Percentiles rank a stretch among this genome's conserved stretches.
These are phyloP conservation scores for Mycothermus thermophilus DNA, from an alignment of 495 filamentous ascomycete species.

Conservation along the genomic window DNA sequence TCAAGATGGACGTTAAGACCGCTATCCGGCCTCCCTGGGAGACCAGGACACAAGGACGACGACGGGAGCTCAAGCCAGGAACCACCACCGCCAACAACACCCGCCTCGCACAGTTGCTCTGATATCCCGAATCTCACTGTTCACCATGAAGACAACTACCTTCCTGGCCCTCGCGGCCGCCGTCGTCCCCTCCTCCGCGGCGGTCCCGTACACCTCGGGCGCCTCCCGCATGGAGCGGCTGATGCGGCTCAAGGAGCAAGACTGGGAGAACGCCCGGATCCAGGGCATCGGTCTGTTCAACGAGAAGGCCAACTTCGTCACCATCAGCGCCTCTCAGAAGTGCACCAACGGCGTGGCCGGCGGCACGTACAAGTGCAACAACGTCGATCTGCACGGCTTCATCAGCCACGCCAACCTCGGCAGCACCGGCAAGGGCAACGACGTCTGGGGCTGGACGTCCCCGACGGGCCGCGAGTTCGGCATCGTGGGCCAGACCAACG, in stretches of 20 bases:
- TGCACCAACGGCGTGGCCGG: conserved; percentile 33
- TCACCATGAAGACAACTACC: conserved; percentile 7
- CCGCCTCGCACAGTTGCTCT: background rate
- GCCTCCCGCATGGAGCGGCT: conserved; percentile 8
- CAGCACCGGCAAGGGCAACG: conserved; percentile 24
- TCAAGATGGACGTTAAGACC: too few relatives aligned
- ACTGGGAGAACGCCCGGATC: conserved; percentile 3
- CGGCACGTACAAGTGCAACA: conserved; percentile 37
- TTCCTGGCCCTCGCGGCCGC: conserved; percentile 3
- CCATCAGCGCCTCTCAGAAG: conserved; percentile 9
- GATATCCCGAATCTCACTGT: background rate
- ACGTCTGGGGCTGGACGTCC: conserved; percentile 37
- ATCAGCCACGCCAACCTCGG: conserved; percentile 35
- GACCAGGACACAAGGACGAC: too few relatives aligned
- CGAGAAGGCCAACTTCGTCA: conserved; percentile 24
- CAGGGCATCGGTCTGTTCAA: conserved; percentile 15
- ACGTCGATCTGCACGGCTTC: conserved; percentile 42
- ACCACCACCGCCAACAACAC: too few relatives aligned
- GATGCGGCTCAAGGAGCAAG: conserved; percentile 6
- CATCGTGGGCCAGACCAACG: conserved; percentile 36
- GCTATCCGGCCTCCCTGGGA: too few relatives aligned
- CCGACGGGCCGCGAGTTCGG: conserved; percentile 32
- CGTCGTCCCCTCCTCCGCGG: conserved; percentile 12
- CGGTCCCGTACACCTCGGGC: background rate
- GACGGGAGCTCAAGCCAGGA: too few relatives aligned